Percentiles rank a stretch among this genome's conserved stretches.
Conservation (phyloP, 768 basidiomycete species). For the Floccularia luteovirens region DNA sequence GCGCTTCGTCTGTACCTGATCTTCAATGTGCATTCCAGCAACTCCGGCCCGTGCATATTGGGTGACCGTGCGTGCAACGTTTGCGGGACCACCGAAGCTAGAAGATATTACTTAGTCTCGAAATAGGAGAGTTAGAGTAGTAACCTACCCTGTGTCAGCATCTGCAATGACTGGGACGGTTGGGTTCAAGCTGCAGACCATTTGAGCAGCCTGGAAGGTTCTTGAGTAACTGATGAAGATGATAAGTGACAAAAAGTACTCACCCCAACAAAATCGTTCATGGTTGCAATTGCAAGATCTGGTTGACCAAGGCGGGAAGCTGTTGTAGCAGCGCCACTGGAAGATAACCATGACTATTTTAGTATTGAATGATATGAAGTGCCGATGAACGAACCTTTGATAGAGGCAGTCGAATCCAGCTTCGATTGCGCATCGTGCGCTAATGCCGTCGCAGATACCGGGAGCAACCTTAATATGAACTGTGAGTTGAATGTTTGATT, state of each 20-base stretch:
- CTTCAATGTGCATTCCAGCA: conserved; percentile 73
- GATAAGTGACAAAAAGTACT: conserved; percentile 3
- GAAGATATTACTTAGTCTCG: not conserved
- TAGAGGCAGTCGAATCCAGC: conserved; percentile 72
- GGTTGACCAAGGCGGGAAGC: conserved; percentile 73
- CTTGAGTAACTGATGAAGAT: conserved; percentile 1
- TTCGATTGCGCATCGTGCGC: conserved; percentile 64
- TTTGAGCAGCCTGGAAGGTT: conserved; percentile 44
- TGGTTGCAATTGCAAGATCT: conserved; percentile 72
- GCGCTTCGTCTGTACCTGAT: conserved; percentile 77
- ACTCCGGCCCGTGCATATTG: conserved; percentile 65
- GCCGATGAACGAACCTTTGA: conserved; percentile 55
- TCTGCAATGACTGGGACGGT: conserved; percentile 70
- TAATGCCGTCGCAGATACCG: conserved; percentile 69
- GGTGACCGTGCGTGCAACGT: conserved; percentile 69
- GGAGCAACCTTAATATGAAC: conserved; percentile 43
- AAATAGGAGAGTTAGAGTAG: not conserved
- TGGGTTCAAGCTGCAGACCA: conserved; percentile 62
- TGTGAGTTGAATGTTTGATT: not conserved
- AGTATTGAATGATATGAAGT: not conserved
- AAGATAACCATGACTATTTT: not conserved
- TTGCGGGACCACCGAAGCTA: conserved; percentile 65
- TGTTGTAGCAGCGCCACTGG: conserved; percentile 70
- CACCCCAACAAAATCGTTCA: conserved; percentile 70
- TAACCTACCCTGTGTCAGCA: conserved; percentile 63